Conservation (phyloP, 1,284 basidiomycete genomes). For the Ganoderma boninense region DNA sequence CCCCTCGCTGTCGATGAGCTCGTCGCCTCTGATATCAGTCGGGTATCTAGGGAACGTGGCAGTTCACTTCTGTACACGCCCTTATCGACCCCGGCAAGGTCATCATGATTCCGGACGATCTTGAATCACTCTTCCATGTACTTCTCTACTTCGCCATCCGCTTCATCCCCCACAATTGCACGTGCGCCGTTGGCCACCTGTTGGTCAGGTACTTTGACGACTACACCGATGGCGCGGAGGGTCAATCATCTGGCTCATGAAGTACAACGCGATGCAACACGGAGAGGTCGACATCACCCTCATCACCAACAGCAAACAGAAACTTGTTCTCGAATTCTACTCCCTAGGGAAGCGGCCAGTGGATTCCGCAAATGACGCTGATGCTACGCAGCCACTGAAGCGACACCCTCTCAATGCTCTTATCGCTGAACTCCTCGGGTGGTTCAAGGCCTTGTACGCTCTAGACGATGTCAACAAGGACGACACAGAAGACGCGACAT, state of each 20-base stretch:
- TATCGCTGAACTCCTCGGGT: not conserved
- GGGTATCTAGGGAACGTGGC: constrained; percentile 21
- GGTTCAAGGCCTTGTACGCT: not conserved
- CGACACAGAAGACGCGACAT: too few species aligned
- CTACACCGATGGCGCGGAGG: not conserved
- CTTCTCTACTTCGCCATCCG: not conserved
- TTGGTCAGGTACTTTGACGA: not conserved
- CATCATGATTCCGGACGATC: constrained; percentile 18
- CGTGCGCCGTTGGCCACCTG: not conserved
- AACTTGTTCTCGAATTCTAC: too few species aligned
- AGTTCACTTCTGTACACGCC: constrained; percentile 21
- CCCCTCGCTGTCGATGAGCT: too few species aligned
- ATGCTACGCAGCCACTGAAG: too few species aligned
- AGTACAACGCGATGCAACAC: too few species aligned
- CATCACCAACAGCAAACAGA: too few species aligned
- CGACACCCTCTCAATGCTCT: too few species aligned
- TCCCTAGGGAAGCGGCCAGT: too few species aligned
- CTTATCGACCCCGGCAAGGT: not conserved
- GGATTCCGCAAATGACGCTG: too few species aligned
- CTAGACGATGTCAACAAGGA: not conserved
- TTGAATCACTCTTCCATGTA: constrained; percentile 21
- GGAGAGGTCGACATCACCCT: too few species aligned
- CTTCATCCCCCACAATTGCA: not conserved
- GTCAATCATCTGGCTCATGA: not conserved
- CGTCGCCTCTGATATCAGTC: too few species aligned